Evolutionary conservation across 169 alveolate species (phyloP), one percentile per base, ranked within the genome.

Genomic region (Plasmodium berghei): DNA sequence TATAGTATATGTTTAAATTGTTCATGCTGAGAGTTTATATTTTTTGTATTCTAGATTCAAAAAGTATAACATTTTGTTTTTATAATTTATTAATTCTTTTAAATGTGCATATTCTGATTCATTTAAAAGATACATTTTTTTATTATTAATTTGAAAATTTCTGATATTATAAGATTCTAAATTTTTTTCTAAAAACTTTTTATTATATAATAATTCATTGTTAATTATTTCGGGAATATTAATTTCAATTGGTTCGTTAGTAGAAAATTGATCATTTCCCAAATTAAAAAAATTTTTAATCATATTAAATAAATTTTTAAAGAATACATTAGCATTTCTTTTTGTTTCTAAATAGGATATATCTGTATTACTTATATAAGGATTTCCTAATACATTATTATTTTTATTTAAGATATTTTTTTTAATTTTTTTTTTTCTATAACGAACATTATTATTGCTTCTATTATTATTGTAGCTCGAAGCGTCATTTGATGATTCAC

Each of bases 41-140:
- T 75, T 75, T 56, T 52, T 75, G 55, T 75, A 75, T 24, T 75
- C 88, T 28, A 48, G 22, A 16, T 75, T 62, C 9, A 75, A 61
- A 75, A 55, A 62, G 20, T 73, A 75, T 24, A 75, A 12, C 88
- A 75, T 75, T 75, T 75, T 75, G 58, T 75, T 75, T 75, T 75
- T 75, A 54, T 75, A 75, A 63, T 56, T 75, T 6, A 75, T 75
- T 49, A 75, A 40, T 28, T 75, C 88, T 45, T 56, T 75, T 52
- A 75, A 56, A 40, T 75, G 88, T 28, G 46, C 42, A 20, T 75
- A 75, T 67, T 75, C 88, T 10, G 88, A 6, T 55, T 75, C 88
- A 56, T 75, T 75, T 54, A 75, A 56, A 18, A 75, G 66, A 49
- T 75, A 75, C 5, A 75, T 56, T 63, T 75, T 75, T 62, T 75